Conservation (phyloP, 2,329 filamentous ascomycete genomes). For the Nigrospora oryzae region DNA sequence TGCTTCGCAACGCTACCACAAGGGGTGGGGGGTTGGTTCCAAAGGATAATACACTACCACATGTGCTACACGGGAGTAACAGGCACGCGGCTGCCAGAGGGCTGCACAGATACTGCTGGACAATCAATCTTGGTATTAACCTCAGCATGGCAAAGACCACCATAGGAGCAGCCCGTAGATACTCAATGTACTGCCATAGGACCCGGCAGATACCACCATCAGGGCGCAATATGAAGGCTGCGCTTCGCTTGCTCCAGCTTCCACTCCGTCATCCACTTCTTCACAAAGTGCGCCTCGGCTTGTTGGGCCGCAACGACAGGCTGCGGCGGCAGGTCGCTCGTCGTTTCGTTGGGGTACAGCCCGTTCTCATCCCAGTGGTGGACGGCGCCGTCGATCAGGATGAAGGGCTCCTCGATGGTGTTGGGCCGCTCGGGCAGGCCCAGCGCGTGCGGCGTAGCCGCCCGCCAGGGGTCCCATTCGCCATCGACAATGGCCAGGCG, state of each 20-base stretch:
- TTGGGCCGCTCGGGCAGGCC: conserved; percentile 46
- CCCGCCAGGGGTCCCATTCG: conserved; percentile 71
- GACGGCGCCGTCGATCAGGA: conserved; percentile 62
- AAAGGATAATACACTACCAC: too few species aligned
- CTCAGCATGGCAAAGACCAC: too few species aligned
- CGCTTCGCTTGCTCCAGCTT: conserved; percentile 5
- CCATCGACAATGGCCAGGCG: conserved; percentile 73
- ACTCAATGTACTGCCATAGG: too few species aligned
- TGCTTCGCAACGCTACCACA: too few species aligned
- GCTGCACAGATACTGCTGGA: too few species aligned
- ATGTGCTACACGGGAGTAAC: too few species aligned
- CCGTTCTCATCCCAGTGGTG: conserved; percentile 78
- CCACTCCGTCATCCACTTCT: conserved; percentile 60
- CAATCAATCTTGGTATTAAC: too few species aligned
- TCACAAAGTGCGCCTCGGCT: conserved; percentile 52
- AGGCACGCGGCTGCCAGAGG: too few species aligned
- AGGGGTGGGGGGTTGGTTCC: too few species aligned
- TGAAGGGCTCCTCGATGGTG: conserved; percentile 58
- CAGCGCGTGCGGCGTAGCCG: conserved; percentile 63
- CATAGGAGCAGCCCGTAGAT: too few species aligned
- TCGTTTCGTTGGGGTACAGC: conserved; percentile 53
- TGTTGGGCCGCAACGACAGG: conserved; percentile 51
- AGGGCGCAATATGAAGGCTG: not conserved
- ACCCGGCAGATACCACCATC: too few species aligned
- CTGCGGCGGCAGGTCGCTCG: conserved; percentile 44